Evolutionary conservation across 1,284 basidiomycete species (phyloP).

Genomic region (Microbotryomycetes sp.): DNA sequence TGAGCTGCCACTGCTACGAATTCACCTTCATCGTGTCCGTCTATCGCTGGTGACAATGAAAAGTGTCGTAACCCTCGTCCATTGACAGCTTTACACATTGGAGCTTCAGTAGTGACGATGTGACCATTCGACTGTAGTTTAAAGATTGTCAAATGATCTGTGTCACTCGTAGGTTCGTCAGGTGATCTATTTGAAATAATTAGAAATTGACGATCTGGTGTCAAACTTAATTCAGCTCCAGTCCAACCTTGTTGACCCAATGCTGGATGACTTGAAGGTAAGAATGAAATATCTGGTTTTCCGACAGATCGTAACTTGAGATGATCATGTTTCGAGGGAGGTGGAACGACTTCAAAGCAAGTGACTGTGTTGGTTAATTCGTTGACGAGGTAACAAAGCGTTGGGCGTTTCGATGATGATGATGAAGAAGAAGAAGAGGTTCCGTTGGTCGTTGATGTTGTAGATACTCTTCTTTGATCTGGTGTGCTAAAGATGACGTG

Average conservation of each 20-base stretch:
- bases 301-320: constrained; percentile 8
- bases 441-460: no score
- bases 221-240: constrained; percentile 22
- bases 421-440: neutral
- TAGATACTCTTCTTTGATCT: no score
- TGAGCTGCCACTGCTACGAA: constrained; percentile 21
- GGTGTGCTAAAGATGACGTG: constrained; percentile 19
- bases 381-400: constrained; percentile 26
- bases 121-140: constrained; percentile 5
- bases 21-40: constrained; percentile 2
- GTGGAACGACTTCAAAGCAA: neutral
- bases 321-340: neutral
- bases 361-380: constrained; percentile 20
- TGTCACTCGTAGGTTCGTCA: constrained; percentile 6
- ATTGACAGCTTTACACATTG: constrained; percentile 3
- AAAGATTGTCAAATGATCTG: constrained; percentile 23
- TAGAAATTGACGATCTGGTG: constrained; percentile 6
- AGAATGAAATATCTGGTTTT: constrained; percentile 4
- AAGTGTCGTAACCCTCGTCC: constrained; percentile 23
- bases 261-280: constrained; percentile 7
- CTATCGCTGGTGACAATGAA: constrained; percentile 1
- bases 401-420: neutral
- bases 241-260: constrained; percentile 11
- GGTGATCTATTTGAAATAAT: constrained; percentile 28
- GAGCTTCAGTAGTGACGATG: neutral